Evolutionary conservation across 768 basidiomycete genomes (phyloP), one percentile per base, ranked within the genome.

Genomic region (Scleroderma bovista): DNA sequence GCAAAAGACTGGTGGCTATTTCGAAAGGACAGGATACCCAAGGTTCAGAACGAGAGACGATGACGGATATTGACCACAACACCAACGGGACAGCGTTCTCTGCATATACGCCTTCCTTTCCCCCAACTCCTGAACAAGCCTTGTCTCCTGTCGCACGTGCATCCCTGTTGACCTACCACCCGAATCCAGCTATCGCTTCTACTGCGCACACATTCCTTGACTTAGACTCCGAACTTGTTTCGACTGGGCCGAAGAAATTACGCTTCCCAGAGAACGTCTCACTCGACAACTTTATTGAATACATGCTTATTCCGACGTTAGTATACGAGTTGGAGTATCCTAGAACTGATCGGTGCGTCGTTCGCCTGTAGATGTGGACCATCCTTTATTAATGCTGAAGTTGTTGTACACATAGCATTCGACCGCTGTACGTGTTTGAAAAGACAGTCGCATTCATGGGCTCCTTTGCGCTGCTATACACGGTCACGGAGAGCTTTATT

Each of bases 291-390:
- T 98, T 93, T 62, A 79, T 79, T 24, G 78, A 86, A 34, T 61
- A 94, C 68, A 81, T 90, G 69, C 70, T 94, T 34, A 83, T 89
- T 41, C 96, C 96, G 13, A 92, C 92, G 0, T 75, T 99, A 38
- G 93, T 97, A 7, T 99, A 99, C 61, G 93, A 98, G 65, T 74
- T 98, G 31, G 94, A 97, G 68, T 99, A 94, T 66, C 95, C 95
- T 10, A 73, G 95, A 45, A 97, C 95, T 10, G 82, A 88, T 29
- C 72, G 76, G 90, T 90, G 60, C 44, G 79, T 32, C 20, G 34
- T 15, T n/a, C n/a, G n/a, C n/a, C n/a, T n/a, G n/a, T n/a, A n/a
- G n/a, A n/a, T 51, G 37, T n/a, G 33, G 11, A 40, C 42, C 23
- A 22, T 24, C 19, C 16, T 26, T 37, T n/a, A 16, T 37, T 60